phyloP scores from a whole-genome alignment of 495 filamentous ascomycete genomes.

The Neurospora discreta region DNA sequence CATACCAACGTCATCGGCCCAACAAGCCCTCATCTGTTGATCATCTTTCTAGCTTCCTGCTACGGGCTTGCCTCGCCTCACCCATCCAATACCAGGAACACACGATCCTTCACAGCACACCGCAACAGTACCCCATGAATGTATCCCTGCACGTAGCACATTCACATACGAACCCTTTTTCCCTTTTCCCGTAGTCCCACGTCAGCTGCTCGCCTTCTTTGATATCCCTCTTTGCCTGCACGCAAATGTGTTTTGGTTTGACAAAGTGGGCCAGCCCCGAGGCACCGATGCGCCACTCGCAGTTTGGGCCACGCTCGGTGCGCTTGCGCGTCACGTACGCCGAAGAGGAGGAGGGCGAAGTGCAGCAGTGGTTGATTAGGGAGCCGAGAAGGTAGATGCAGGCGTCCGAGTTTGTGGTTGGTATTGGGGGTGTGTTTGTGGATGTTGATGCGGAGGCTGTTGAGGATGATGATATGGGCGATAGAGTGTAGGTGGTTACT shows the following conservation, averaged over 20 bases:
- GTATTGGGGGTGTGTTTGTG: neutral
- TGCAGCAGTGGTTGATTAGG: conserved; percentile 26
- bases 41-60: too few relatives aligned
- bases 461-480: neutral
- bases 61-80: neutral
- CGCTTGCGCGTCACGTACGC: neutral
- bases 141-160: conserved; percentile 10
- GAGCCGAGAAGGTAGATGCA: conserved; percentile 21
- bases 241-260: conserved; percentile 9
- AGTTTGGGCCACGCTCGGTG: conserved; percentile 14
- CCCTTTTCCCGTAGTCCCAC: conserved; percentile 15
- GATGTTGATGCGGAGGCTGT: neutral
- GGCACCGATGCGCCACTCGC: conserved; percentile 13
- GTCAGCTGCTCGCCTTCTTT: conserved; percentile 19
- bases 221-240: conserved; percentile 17
- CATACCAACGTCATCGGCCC: neutral
- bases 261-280: conserved; percentile 11
- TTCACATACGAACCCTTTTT: conserved; percentile 13
- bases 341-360: neutral
- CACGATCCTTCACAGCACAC: conserved; percentile 3
- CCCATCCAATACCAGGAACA: neutral
- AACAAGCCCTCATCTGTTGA: neutral
- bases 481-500: neutral
- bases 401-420: conserved; percentile 2
- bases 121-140: neutral